Evolutionary conservation across 129 eudicot genomes (phyloP), one percentile per base, ranked within the genome.

Genomic region (Flaveria brownii): DNA sequence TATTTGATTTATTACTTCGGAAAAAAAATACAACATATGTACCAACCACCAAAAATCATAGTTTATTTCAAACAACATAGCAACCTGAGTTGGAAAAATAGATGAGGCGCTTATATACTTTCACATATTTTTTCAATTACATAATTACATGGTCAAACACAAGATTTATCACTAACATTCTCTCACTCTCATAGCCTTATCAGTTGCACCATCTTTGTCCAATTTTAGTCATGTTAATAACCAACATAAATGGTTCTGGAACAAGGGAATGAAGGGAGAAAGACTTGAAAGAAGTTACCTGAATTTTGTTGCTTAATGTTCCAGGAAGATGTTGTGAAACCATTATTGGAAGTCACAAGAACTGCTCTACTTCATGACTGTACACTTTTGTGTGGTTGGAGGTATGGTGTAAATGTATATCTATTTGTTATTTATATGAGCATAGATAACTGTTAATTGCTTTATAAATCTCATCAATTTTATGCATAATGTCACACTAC

Each of bases 281-380:
- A 17, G 60, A 50, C 18, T 49, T 36, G 42, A 49, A 30, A 55
- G 51, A 10, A 23, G 10, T 17, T 9, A n/a, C 49, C 68, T 69
- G 82, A 28, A 22, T 4, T 12, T 45, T 70, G 56, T 14, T 77
- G 52, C 47, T 33, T 47, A 70, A 84, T 54, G 67, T 84, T 74
- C 65, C 85, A 94, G 99, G 99, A 94, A 84, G 99, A 94, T 89
- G 99, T 94, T 64, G 87, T 89, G 54, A 94, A 94, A 86, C 97
- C 99, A 66, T 85, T 94, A 75, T 90, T 94, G 82, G 99, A 94
- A 91, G 90, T 91, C 81, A 94, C 99, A 39, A 94, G 87, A 87
- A 94, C 99, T 22, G 88, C 97, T 76, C 83, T 94, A 43, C 97
- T 94, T 80, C 99, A 94, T 81, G 96, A 94, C 78, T 94, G 97